phyloP scores from a whole-genome alignment of 2,329 filamentous ascomycete genomes.

The Botrytis fragariae region DNA sequence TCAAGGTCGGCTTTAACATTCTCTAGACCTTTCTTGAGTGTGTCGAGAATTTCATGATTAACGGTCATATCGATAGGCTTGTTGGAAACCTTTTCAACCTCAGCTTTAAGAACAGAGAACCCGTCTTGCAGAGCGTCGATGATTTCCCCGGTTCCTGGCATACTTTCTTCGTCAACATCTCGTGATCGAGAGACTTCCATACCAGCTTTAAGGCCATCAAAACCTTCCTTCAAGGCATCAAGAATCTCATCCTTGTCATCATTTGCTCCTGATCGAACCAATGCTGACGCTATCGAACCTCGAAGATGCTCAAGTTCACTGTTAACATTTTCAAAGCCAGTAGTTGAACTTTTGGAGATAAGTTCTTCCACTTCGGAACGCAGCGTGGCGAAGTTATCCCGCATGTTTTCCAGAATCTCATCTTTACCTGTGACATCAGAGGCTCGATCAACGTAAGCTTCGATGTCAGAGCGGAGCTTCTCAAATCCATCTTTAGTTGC shows the following conservation, averaged over 20 bases:
- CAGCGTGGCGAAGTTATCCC: conserved; percentile 63
- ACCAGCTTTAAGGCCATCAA: conserved; percentile 73
- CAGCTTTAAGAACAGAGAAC: conserved; percentile 69
- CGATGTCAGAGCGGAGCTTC: conserved; percentile 74
- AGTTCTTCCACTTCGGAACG: conserved; percentile 65
- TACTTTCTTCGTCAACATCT: conserved; percentile 34
- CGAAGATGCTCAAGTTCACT: conserved; percentile 61
- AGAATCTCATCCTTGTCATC: conserved; percentile 66
- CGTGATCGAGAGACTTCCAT: conserved; percentile 46
- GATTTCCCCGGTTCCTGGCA: conserved; percentile 74
- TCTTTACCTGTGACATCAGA: conserved; percentile 69
- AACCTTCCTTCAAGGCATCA: conserved; percentile 58
- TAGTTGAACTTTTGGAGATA: conserved; percentile 49
- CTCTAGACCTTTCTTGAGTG: conserved; percentile 77
- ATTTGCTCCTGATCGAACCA: conserved; percentile 47
- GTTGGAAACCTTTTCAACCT: conserved; percentile 74
- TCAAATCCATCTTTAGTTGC: conserved; percentile 86
- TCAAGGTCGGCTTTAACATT: conserved; percentile 76
- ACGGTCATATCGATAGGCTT: conserved; percentile 80
- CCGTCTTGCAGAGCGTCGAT: conserved; percentile 88
- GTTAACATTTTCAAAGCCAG: conserved; percentile 52
- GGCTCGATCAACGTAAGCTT: conserved; percentile 73
- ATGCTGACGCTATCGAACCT: conserved; percentile 52
- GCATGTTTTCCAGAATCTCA: conserved; percentile 70
- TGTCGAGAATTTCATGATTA: conserved; percentile 86